Conservation (phyloP, 1,284 basidiomycete species). For the Leccinum subfulvum region DNA sequence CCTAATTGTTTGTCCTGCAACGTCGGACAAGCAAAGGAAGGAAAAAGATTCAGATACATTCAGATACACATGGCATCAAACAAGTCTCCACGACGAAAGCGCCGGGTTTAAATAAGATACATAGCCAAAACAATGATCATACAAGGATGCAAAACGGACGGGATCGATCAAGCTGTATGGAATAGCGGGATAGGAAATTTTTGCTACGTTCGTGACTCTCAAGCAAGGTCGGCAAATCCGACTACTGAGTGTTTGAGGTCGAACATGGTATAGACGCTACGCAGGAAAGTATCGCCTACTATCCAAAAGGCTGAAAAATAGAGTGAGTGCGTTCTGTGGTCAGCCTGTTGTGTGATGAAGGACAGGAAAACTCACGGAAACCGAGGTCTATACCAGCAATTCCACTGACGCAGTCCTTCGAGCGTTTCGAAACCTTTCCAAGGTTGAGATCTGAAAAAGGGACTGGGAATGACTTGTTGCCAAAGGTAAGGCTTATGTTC, state of each 20-base stretch:
- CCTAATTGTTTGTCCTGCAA: too few species aligned
- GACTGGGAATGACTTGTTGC: constrained; percentile 12
- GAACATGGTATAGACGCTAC: constrained; percentile 18
- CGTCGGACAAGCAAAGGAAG: too few species aligned
- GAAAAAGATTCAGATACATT: too few species aligned
- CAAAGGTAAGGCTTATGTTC: constrained; percentile 10
- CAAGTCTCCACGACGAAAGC: too few species aligned
- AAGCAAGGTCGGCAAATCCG: constrained; percentile 21
- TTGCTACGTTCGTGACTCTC: background rate
- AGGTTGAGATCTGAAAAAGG: constrained; percentile 13
- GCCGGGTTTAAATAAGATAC: background rate
- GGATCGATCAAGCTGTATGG: background rate
- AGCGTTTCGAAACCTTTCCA: constrained; percentile 7
- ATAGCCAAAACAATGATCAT: background rate
- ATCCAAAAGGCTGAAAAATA: constrained; percentile 14
- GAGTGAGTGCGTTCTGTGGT: background rate
- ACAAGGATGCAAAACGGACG: background rate
- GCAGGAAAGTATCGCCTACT: constrained; percentile 21
- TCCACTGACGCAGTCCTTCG: constrained; percentile 16
- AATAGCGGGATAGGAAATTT: background rate
- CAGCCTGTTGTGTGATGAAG: background rate
- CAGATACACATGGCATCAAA: too few species aligned
- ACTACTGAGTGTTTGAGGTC: constrained; percentile 12
- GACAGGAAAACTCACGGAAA: constrained; percentile 3
- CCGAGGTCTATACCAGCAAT: constrained; percentile 1